Evolutionary conservation across 2,329 filamentous ascomycete species (phyloP).

Genomic region (Hymenoscyphus scutula): DNA sequence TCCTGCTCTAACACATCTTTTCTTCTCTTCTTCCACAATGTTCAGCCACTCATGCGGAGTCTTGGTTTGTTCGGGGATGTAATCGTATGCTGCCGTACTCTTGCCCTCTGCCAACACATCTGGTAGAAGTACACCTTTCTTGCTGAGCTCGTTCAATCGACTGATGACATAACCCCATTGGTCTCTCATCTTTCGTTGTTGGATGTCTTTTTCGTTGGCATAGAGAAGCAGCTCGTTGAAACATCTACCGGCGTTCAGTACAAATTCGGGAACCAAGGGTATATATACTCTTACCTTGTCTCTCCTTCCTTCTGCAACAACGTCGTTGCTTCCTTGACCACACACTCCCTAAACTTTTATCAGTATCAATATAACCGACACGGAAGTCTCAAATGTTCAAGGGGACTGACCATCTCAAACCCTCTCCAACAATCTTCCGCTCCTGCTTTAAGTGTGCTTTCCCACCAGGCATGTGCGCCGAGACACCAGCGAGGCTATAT

Average conservation of each 20-base stretch:
- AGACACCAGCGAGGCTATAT: neutral
- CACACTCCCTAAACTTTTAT: neutral
- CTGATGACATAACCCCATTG: neutral
- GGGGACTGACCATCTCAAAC: neutral
- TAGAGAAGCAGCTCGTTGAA: neutral
- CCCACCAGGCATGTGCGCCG: no score
- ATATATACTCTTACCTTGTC: neutral
- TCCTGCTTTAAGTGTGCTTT: neutral
- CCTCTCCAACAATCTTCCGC: neutral
- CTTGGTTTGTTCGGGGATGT: neutral
- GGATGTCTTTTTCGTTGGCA: neutral
- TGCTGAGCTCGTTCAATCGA: neutral
- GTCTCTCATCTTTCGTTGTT: neutral
- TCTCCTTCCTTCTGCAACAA: neutral
- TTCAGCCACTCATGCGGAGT: neutral
- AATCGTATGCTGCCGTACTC: neutral
- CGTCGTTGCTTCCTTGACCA: neutral
- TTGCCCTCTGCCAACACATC: neutral
- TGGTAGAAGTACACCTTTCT: neutral
- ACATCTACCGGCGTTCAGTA: neutral
- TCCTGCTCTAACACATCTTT: neutral
- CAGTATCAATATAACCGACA: neutral
- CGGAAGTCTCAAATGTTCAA: neutral
- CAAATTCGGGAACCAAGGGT: neutral
- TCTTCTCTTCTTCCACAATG: neutral